phyloP scores from a whole-genome alignment of 805 yeast species.

The Pichia membranifaciens region DNA sequence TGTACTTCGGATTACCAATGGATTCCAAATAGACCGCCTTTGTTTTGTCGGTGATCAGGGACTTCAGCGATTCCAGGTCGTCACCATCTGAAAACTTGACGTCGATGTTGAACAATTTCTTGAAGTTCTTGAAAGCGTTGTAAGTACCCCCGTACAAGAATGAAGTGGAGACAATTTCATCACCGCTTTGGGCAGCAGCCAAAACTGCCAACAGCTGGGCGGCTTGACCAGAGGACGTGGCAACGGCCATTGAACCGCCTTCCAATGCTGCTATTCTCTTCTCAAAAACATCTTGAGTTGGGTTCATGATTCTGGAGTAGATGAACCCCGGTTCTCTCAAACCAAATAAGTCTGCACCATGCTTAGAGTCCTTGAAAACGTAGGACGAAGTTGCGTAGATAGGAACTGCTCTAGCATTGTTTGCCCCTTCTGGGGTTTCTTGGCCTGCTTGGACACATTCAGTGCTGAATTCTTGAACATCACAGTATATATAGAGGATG shows the following conservation, averaged over 20 bases:
- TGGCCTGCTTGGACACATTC: slow-evolving; percentile 92
- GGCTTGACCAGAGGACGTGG: slow-evolving; percentile 93
- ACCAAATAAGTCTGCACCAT: slow-evolving; percentile 88
- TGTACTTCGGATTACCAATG: slow-evolving; percentile 89
- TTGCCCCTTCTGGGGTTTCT: slow-evolving; percentile 52
- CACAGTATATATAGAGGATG: no score
- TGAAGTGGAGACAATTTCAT: slow-evolving; percentile 82
- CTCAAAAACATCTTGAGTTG: slow-evolving; percentile 88
- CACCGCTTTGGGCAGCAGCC: slow-evolving; percentile 82
- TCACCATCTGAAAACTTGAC: slow-evolving; percentile 83
- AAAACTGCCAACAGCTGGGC: slow-evolving; percentile 85
- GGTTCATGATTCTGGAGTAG: slow-evolving; percentile 87
- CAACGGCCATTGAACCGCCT: slow-evolving; percentile 86
- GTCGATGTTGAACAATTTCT: slow-evolving; percentile 74
- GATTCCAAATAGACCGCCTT: slow-evolving; percentile 87
- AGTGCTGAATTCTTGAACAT: slow-evolving; percentile 16
- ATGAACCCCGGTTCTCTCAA: slow-evolving; percentile 79
- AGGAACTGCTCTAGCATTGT: slow-evolving; percentile 84
- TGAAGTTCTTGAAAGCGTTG: slow-evolving; percentile 91
- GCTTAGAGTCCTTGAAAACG: slow-evolving; percentile 80
- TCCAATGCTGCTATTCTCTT: slow-evolving; percentile 89
- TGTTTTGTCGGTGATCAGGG: slow-evolving; percentile 73
- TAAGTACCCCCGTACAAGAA: slow-evolving; percentile 93
- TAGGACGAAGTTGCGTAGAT: slow-evolving; percentile 89
- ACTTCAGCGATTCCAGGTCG: slow-evolving; percentile 60